Evolutionary conservation across 306 rosid species (phyloP).

Genomic region (Prunus salicina): DNA sequence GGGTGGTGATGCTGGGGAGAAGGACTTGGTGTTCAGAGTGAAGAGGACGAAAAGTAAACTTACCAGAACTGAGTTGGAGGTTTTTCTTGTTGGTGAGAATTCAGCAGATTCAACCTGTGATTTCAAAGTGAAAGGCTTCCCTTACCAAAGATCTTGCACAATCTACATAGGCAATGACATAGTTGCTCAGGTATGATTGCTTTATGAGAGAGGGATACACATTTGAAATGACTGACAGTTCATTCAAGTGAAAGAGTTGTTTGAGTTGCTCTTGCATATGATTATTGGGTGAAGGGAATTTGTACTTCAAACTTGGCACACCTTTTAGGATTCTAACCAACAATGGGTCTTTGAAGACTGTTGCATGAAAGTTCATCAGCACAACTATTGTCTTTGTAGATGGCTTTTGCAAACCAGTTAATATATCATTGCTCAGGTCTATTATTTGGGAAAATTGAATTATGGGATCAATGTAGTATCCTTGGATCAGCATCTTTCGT

Average conservation of each 20-base stretch:
- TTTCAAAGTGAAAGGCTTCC: conserved; percentile 62
- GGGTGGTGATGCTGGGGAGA: conserved; percentile 36
- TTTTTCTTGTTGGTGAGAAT: conserved; percentile 39
- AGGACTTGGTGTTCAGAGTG: conserved; percentile 50
- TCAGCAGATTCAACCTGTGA: conserved; percentile 31
- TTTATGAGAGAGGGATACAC: too few relatives aligned
- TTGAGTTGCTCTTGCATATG: not conserved
- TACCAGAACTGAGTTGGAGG: conserved; percentile 56
- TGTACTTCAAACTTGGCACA: not conserved
- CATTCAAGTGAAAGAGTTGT: not conserved
- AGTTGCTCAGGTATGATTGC: conserved; percentile 72
- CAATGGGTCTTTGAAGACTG: not conserved
- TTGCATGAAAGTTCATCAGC: not conserved
- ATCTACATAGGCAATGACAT: conserved; percentile 48
- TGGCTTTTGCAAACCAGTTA: not conserved
- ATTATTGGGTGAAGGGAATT: not conserved
- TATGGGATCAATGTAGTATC: conserved; percentile 1
- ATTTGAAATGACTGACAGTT: not conserved
- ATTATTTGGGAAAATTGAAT: not conserved
- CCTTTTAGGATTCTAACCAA: not conserved
- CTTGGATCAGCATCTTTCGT: not conserved
- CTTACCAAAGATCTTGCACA: conserved; percentile 66
- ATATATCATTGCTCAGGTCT: not conserved
- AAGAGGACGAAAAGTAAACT: conserved; percentile 48
- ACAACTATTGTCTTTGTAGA: not conserved